A percentile compares a stretch with the other conserved stretches of the same genome.
Conservation (phyloP, 2,329 filamentous ascomycete genomes). For the Hypoxylon sp. region DNA sequence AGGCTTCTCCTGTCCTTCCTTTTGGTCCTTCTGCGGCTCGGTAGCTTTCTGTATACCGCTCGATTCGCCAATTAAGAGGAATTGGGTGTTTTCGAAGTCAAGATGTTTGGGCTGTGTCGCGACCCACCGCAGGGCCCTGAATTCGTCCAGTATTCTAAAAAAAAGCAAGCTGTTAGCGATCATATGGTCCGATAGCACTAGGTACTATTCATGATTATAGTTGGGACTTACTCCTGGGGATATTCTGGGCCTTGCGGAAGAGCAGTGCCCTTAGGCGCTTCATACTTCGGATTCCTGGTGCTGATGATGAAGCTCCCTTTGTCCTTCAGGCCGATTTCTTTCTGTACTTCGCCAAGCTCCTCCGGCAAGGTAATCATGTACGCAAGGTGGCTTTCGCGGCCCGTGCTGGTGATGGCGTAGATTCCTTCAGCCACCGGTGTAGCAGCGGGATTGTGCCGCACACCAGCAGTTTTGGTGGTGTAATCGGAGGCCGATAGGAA, state of each 20-base stretch:
- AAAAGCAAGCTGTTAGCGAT: constrained; percentile 31
- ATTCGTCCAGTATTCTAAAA: constrained; percentile 76
- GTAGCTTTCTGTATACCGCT: constrained; percentile 70
- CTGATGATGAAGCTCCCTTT: constrained; percentile 84
- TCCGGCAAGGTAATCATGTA: constrained; percentile 84
- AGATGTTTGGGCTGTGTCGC: constrained; percentile 80
- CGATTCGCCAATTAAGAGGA: constrained; percentile 83
- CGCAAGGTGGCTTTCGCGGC: constrained; percentile 79
- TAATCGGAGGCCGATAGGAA: constrained; percentile 79
- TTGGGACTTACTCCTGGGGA: constrained; percentile 78
- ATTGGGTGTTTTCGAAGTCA: constrained; percentile 80
- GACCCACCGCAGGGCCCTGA: constrained; percentile 80
- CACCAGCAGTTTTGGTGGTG: constrained; percentile 81
- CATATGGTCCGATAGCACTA: neutral
- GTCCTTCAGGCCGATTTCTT: constrained; percentile 78
- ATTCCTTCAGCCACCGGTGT: constrained; percentile 87
- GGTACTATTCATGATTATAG: too few species aligned
- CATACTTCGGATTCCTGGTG: constrained; percentile 82
- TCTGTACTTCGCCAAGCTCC: constrained; percentile 78
- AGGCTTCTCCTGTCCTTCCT: constrained; percentile 73
- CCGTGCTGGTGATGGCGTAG: constrained; percentile 83
- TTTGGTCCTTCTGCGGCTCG: constrained; percentile 68
- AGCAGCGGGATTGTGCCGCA: constrained; percentile 76
- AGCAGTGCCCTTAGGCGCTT: constrained; percentile 73
- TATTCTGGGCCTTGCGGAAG: constrained; percentile 78